Conservation (phyloP, 345 rosid genomes). For the Limnanthes douglasii region DNA sequence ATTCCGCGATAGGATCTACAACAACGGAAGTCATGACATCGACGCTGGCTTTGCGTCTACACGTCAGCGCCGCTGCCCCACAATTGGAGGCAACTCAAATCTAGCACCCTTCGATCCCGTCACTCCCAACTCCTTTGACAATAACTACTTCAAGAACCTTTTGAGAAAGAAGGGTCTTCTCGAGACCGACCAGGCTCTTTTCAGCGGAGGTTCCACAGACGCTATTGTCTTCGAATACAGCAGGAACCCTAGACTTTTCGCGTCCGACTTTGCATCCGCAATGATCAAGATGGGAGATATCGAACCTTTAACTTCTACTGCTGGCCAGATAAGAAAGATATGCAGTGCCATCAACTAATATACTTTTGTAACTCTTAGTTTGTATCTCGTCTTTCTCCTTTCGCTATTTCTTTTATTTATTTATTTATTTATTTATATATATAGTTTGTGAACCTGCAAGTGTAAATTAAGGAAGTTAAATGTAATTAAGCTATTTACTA, state of each 20-base stretch:
- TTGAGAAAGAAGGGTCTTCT: slow-evolving; percentile 42
- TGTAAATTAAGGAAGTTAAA: too few species aligned
- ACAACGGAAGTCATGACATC: slow-evolving; percentile 23
- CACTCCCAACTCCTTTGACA: slow-evolving; percentile 39
- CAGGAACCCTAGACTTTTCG: slow-evolving; percentile 18
- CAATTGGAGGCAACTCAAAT: slow-evolving; percentile 9
- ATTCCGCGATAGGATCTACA: slow-evolving; percentile 29
- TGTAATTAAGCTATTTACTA: too few species aligned
- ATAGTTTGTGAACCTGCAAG: too few species aligned
- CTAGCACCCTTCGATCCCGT: slow-evolving; percentile 31
- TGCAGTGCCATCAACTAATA: slow-evolving; percentile 21
- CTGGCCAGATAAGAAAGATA: slow-evolving; percentile 19
- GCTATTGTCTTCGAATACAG: slow-evolving; percentile 25
- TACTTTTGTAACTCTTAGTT: too few species aligned
- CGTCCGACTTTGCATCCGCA: slow-evolving; percentile 22
- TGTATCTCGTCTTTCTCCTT: too few species aligned
- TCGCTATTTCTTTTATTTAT: too few species aligned
- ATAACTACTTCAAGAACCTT: slow-evolving; percentile 34
- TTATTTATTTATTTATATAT: too few species aligned
- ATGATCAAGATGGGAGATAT: slow-evolving; percentile 41
- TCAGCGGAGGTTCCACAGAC: slow-evolving; percentile 28
- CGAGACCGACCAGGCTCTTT: slow-evolving; percentile 27
- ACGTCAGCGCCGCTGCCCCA: slow-evolving; percentile 24
- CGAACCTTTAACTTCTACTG: slow-evolving; percentile 19
- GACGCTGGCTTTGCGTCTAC: slow-evolving; percentile 29